Evolutionary conservation across 2,329 filamentous ascomycete genomes (phyloP).

Genomic region (Ceratocystiopsis minuta): DNA sequence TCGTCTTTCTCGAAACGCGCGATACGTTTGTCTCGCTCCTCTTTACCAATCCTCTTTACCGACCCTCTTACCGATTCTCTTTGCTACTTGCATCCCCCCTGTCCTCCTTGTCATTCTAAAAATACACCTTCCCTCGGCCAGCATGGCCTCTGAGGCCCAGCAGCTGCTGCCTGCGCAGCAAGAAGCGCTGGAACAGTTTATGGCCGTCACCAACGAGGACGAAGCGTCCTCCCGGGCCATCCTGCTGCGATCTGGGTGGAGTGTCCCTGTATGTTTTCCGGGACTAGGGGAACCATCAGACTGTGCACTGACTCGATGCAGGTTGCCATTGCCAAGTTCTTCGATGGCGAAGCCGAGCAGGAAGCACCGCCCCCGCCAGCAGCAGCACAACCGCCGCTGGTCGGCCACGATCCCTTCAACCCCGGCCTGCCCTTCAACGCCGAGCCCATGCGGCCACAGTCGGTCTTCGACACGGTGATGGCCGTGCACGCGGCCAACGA

Average conservation of each 20-base stretch:
- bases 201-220: slow-evolving; percentile 72
- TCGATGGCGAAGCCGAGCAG: slow-evolving; percentile 54
- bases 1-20: too few relatives aligned
- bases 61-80: too few relatives aligned
- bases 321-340: slow-evolving; percentile 95
- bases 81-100: too few relatives aligned
- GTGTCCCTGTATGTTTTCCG: slow-evolving; percentile 52
- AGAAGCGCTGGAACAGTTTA: slow-evolving; percentile 72
- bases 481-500: not conserved
- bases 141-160: slow-evolving; percentile 4
- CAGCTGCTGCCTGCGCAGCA: slow-evolving; percentile 59
- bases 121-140: slow-evolving; percentile 17
- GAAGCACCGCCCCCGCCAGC: not conserved
- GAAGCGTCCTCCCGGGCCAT: slow-evolving; percentile 58
- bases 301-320: slow-evolving; percentile 19
- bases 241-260: slow-evolving; percentile 82
- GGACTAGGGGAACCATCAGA: too few relatives aligned
- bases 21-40: too few relatives aligned
- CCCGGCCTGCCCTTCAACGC: slow-evolving; percentile 4
- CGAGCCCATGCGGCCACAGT: not conserved
- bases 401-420: slow-evolving; percentile 10
- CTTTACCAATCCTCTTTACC: too few relatives aligned
- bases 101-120: too few relatives aligned
- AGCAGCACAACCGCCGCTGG: not conserved
- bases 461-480: not conserved